Evolutionary conservation across 78 protist species (phyloP).

Genomic region (Cavenderia fasciculata): DNA sequence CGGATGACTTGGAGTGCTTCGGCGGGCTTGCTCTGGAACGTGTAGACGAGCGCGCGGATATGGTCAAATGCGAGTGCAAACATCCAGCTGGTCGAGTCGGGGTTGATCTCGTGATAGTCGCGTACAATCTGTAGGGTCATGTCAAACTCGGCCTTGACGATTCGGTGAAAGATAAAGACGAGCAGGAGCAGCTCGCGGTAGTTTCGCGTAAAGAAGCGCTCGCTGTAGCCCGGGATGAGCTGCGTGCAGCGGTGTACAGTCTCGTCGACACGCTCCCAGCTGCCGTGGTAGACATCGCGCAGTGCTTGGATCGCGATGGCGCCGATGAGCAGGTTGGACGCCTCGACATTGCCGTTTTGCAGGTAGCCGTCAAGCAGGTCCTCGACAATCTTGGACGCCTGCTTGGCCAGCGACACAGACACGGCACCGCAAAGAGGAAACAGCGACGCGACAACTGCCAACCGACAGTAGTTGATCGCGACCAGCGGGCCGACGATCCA

Average conservation of each 20-base stretch:
- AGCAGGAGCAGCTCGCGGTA: background rate
- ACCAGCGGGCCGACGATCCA: constrained; percentile 20
- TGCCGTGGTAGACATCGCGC: background rate
- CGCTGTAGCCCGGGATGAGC: background rate
- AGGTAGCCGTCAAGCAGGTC: background rate
- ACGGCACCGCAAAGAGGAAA: background rate
- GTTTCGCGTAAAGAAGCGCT: background rate
- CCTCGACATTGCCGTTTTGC: background rate
- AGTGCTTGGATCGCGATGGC: background rate
- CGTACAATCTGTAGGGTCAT: background rate
- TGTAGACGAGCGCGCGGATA: background rate
- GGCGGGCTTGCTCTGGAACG: background rate
- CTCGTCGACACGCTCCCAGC: background rate
- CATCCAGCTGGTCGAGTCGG: constrained; percentile 1
- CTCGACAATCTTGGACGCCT: constrained; percentile 6
- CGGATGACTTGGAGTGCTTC: constrained; percentile 17
- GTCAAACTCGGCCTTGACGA: constrained; percentile 14
- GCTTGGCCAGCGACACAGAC: constrained; percentile 15
- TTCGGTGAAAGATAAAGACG: background rate
- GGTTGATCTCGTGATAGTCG: background rate
- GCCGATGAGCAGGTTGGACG: background rate
- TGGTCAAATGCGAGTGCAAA: background rate
- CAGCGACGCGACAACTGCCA: background rate
- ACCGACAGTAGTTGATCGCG: background rate
- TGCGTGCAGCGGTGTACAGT: background rate